Evolutionary conservation across 2,329 filamentous ascomycete species (phyloP), one percentile per base, ranked within the genome.

Genomic region (Myriosclerotinia curreyana): DNA sequence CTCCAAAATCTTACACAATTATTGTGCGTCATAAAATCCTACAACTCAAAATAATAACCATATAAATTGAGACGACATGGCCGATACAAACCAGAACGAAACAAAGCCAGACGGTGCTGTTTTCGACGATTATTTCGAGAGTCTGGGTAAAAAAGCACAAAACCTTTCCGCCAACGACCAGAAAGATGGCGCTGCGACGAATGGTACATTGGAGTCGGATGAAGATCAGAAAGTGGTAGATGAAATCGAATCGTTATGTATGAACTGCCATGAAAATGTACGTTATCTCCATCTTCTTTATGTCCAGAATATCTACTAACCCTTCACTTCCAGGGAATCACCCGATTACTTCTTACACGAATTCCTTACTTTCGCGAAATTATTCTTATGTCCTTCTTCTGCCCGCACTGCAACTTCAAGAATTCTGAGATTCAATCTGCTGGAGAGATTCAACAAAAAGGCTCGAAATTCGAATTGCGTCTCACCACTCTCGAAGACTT

Each of bases 281-380:
- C 54, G 58, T 22, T 31, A 20, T 0, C 25, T 20, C 34, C 22
- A 62, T 15, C 36, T 20, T 36, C 12, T 34, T 20, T n/a, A 5
- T 48, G 17, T 20, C 15, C 59, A 53, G 17, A 61, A 62, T 31
- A 28, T 44, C 9, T 51, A 44, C 42, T 50, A 17, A 65, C 46
- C 5, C 2, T 56, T 8, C 31, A 17, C 28, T 34, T 12, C 46
- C 58, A 96, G 90, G 95, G 95, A 72, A 85, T 81, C 1, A 99
- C 95, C 17, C 85, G 89, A 65, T 84, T 99, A 28, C 86, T 99
- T 51, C 86, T 99, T 62, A 96, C 96, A 20, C 86, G 87, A 69
- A 97, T 99, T 64, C 95, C 95, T 20, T 98, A 92, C 82, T 99
- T 99, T 82, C 92, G 92, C 79, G 94, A 99, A 77, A 88, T 99